Base-by-base conservation (phyloP, 495 filamentous ascomycete species). In the Mycothermus thermophilus region DNA sequence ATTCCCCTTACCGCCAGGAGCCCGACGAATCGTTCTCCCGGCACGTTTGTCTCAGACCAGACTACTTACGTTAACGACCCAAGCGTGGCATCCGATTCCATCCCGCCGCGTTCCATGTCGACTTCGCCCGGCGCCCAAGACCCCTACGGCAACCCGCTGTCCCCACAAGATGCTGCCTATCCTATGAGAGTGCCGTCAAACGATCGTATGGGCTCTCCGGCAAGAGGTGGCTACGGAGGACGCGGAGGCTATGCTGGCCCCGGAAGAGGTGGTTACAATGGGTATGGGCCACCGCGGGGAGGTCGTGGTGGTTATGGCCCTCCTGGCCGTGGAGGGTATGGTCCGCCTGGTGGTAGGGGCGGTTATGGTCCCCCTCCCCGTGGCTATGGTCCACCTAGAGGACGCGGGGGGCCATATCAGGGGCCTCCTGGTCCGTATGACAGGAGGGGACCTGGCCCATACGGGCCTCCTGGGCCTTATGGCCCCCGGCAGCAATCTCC, bases 1-100 rank as follows among this genome's bases (percentile, higher is more conserved):
- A 75, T 80, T n/a, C 85, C 85, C 0, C 57, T 96, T 17, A 94
- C 88, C 22, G 63, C 74, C 0, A 59, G 67, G 37, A 77, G 73
- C 33, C 59, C 64, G 6, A 58, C 66, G n/a, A 57, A 64, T n/a
- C 55, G 59, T 17, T 67, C 66, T 1, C 60, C 59, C 5, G 61
- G 51, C 30, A 54, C 52, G 27, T 43, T 44, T 4, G 36, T 45
- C 11, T 49, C 43, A n/a, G 60, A 62, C 37, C 23, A 20, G 6
- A 59, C 52, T 21, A 53, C 55, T 21, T 38, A 40, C 1, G 44
- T 51, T 9, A 51, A 51, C 12, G 59, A 59, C 36, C 40, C 30
- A 49, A 55, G 24, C 46, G 62, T 40, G 16, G 42, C 44, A 11
- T 41, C 52, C 8, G 50, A 55, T 2, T 43, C 32, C 37, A 35